Conservation (phyloP, 768 basidiomycete genomes). For the Trametes sanguinea region DNA sequence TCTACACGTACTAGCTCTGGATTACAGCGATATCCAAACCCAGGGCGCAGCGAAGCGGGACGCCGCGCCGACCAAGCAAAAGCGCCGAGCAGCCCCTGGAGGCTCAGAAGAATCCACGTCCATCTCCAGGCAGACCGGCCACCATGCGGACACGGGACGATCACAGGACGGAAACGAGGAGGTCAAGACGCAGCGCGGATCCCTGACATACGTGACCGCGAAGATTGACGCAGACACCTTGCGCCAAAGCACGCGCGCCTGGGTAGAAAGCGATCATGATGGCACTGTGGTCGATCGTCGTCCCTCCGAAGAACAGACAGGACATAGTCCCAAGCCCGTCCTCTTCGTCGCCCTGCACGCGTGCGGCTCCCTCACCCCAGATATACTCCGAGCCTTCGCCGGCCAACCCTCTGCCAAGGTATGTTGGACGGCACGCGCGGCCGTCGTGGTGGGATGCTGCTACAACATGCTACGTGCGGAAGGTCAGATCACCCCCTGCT, state of each 20-base stretch:
- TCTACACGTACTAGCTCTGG: conserved; percentile 64
- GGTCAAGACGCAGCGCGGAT: background rate
- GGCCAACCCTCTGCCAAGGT: background rate
- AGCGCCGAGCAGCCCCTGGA: conserved; percentile 4
- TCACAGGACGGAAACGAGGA: background rate
- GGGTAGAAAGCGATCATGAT: conserved; percentile 45
- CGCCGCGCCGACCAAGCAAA: conserved; percentile 17
- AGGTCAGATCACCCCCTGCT: conserved; percentile 39
- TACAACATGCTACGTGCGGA: conserved; percentile 66
- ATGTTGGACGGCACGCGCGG: conserved; percentile 52
- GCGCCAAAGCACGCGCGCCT: conserved; percentile 48
- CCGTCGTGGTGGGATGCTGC: conserved; percentile 75
- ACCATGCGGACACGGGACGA: background rate
- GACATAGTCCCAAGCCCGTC: conserved; percentile 41
- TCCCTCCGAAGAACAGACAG: background rate
- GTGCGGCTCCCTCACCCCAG: conserved; percentile 72
- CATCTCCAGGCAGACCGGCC: background rate
- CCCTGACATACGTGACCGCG: conserved; percentile 56
- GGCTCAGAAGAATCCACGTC: conserved; percentile 4
- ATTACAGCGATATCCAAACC: conserved; percentile 60
- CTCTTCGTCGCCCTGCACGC: conserved; percentile 73
- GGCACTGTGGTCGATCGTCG: background rate
- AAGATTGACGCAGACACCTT: conserved; percentile 55
- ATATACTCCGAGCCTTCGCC: conserved; percentile 56
- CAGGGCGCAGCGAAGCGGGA: conserved; percentile 51